Evolutionary conservation across 805 yeast species (phyloP).

Genomic region (Pichia nanzhaoensis): DNA sequence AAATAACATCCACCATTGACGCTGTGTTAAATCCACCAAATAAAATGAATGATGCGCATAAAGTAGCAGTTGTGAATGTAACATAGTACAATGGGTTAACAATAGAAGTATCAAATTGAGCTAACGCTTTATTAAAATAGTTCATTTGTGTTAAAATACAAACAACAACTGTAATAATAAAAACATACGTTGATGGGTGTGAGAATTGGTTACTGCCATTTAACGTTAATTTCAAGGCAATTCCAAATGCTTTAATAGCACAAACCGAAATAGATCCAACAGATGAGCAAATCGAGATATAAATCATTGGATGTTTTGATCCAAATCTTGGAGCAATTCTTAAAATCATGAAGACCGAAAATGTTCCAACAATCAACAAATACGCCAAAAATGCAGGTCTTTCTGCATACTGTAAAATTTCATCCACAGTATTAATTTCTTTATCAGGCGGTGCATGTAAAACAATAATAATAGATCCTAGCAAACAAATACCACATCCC

Average conservation of each 20-base stretch:
- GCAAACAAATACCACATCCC: slow-evolving; percentile 87
- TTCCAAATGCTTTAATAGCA: slow-evolving; percentile 90
- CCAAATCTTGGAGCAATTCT: slow-evolving; percentile 79
- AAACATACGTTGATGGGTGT: slow-evolving; percentile 76
- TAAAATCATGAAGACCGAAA: slow-evolving; percentile 73
- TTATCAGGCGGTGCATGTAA: slow-evolving; percentile 93
- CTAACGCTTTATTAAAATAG: slow-evolving; percentile 87
- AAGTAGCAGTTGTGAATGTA: slow-evolving; percentile 82
- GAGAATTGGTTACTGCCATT: slow-evolving; percentile 84
- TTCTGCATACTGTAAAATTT: slow-evolving; percentile 71
- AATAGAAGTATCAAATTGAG: slow-evolving; percentile 87
- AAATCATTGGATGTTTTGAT: slow-evolving; percentile 75
- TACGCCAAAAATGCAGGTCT: slow-evolving; percentile 72
- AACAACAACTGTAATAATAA: slow-evolving; percentile 66
- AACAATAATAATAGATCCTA: slow-evolving; percentile 84
- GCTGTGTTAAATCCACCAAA: slow-evolving; percentile 86
- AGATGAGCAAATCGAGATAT: slow-evolving; percentile 80
- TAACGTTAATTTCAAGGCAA: slow-evolving; percentile 78
- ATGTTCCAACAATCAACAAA: slow-evolving; percentile 52
- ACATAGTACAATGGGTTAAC: slow-evolving; percentile 90
- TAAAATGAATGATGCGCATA: slow-evolving; percentile 77
- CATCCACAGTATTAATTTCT: slow-evolving; percentile 83
- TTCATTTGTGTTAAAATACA: slow-evolving; percentile 91
- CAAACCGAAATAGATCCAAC: slow-evolving; percentile 90
- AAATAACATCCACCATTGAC: slow-evolving; percentile 69